phyloP scores from a whole-genome alignment of 306 rosid genomes.

The Urtica urens region DNA sequence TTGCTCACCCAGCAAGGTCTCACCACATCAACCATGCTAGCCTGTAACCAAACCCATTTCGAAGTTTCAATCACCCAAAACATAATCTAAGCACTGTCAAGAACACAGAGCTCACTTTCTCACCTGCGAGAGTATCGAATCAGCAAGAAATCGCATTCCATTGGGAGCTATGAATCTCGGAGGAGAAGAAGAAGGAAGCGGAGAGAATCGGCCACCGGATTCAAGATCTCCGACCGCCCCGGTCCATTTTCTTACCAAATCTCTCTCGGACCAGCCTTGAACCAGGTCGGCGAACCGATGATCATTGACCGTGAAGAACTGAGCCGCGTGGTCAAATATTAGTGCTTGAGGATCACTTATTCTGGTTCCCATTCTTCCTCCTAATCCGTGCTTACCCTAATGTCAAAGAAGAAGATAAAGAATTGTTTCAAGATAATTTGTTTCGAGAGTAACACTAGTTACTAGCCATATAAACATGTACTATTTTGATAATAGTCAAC shows the following conservation, averaged over 20 bases:
- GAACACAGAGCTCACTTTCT: neutral
- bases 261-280: conserved; percentile 54
- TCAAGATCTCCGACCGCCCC: conserved; percentile 69
- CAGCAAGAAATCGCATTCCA: conserved; percentile 82
- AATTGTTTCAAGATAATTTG: neutral
- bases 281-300: conserved; percentile 47
- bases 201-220: conserved; percentile 58
- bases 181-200: conserved; percentile 43
- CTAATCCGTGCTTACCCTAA: conserved; percentile 84
- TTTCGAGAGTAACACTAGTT: too few species aligned
- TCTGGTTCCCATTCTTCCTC: conserved; percentile 92
- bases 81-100: neutral
- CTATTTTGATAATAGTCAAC: too few species aligned
- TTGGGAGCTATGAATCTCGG: conserved; percentile 50
- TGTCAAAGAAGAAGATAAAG: neutral
- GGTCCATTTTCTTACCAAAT: conserved; percentile 61
- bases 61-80: conserved; percentile 19
- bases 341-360: conserved; percentile 47
- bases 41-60: conserved; percentile 35
- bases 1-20: conserved; percentile 90
- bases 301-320: conserved; percentile 68
- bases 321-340: conserved; percentile 84
- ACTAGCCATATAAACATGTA: too few species aligned
- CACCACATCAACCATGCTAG: conserved; percentile 49
- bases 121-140: conserved; percentile 67